These are phyloP conservation scores for Pythium monospermum DNA, from an alignment of 352 stramenopile species.

Conservation along the genomic window DNA sequence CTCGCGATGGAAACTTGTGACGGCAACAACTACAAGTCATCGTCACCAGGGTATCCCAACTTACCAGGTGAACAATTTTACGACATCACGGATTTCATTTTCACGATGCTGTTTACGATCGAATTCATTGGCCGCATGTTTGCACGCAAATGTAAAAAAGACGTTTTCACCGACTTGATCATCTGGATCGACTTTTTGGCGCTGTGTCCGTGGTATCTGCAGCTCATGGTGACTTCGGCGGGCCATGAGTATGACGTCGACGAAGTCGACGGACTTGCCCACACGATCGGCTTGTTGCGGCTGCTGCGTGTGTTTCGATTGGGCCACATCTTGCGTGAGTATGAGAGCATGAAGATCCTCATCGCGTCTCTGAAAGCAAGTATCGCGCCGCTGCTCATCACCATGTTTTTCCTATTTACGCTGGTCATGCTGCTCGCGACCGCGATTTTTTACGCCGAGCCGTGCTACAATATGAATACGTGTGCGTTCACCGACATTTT, in stretches of 20 bases:
- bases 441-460: conserved; percentile 70
- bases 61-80: conserved; percentile 36
- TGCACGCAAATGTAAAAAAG: conserved; percentile 20
- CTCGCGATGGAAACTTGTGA: conserved; percentile 66
- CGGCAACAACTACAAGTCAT: conserved; percentile 41
- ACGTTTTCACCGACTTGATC: conserved; percentile 30
- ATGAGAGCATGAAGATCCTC: conserved; percentile 59
- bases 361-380: conserved; percentile 49
- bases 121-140: conserved; percentile 43
- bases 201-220: conserved; percentile 51
- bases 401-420: conserved; percentile 73
- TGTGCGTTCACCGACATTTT: conserved; percentile 83
- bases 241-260: conserved; percentile 21
- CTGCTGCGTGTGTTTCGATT: conserved; percentile 52
- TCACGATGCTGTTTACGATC: conserved; percentile 49
- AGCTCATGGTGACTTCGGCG: conserved; percentile 20
- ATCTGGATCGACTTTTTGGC: conserved; percentile 54
- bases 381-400: conserved; percentile 51
- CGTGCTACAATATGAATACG: conserved; percentile 69
- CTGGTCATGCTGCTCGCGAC: conserved; percentile 71
- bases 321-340: conserved; percentile 43
- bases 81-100: conserved; percentile 28
- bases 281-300: conserved; percentile 35
- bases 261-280: conserved; percentile 11
- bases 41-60: conserved; percentile 54